Base-by-base conservation (phyloP, 139 green algal genomes). In the Chara braunii region DNA sequence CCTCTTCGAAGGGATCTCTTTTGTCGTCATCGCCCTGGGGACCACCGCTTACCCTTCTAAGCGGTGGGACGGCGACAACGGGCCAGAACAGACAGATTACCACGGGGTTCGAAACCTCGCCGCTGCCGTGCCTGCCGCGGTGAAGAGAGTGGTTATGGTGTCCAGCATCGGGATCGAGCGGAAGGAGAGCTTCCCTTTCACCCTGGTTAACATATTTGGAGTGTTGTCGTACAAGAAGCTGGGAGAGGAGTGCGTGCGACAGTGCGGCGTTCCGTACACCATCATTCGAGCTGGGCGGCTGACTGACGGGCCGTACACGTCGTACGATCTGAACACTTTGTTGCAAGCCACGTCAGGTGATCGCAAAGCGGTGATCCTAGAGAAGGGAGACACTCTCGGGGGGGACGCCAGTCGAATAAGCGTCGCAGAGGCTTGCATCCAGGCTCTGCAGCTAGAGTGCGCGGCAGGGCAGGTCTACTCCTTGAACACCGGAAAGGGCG, bases 241-340 rank as follows among this genome's bases (percentile, higher is more conserved):
- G 50, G 70, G 68, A 1, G 92, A 98, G 75, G 3, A 82, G 66
- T 62, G 64, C 35, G 68, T 82, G 18, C 24, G 66, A 64, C 32
- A 30, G 0, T 87, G 68, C 0, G 91, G 89, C 22, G 45, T 97
- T 48, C 81, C 89, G 4, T 99, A 86, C 74, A 95, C 90, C 3
- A 88, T 99, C 36, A 34, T 99, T 36, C 78, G 91, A 26, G 50
- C 92, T 12, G 75, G 75, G 23, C 83, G 92, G 43, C 84, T 98
- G 7, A 97, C 90, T 12, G 92, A 99, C 74, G 91, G 90, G 0
- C 92, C 92, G 22, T 99, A 97, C 85, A 99, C 92, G 29, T 92
- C 81, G 2, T 97, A 87, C 71, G 92, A 99, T 79, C 71, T 99
- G 28, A 99, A 97, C 81, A 97, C 92, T 0, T 77, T 98, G 60